A percentile compares a stretch with the other conserved stretches of the same genome.
Conservation (phyloP, 345 rosid species). For the Moricandia arvensis region DNA sequence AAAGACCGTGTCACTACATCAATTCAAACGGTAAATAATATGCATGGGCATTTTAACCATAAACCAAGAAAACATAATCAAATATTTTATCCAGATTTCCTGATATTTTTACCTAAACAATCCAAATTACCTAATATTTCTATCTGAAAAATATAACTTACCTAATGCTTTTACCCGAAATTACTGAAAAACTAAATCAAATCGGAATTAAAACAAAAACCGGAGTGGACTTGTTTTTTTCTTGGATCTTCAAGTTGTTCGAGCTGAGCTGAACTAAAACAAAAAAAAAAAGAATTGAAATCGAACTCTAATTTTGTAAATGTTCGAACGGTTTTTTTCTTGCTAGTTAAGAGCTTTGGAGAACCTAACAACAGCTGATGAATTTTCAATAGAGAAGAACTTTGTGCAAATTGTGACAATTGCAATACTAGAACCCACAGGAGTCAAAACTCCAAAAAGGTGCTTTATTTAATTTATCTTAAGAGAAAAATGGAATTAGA, state of each 20-base stretch:
- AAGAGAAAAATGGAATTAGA: conserved; percentile 20
- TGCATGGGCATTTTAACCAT: not conserved
- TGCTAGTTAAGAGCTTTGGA: not conserved
- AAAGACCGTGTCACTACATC: conserved; percentile 11
- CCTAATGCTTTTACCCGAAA: not conserved
- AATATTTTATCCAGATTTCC: not conserved
- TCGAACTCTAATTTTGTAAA: not conserved
- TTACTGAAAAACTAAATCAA: not conserved
- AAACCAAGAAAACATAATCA: not conserved
- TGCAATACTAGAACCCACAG: conserved; percentile 27
- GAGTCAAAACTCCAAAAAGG: conserved; percentile 18
- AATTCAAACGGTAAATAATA: conserved; percentile 33
- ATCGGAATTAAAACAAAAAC: not conserved
- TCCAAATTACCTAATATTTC: not conserved
- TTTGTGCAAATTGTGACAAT: conserved; percentile 23
- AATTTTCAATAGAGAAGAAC: conserved; percentile 7
- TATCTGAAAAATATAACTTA: not conserved
- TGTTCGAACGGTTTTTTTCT: not conserved
- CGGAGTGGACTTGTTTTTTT: not conserved
- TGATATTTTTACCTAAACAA: not conserved
- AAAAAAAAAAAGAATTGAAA: not conserved
- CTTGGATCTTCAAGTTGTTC: not conserved
- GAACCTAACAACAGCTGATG: conserved; percentile 23
- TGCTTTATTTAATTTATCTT: conserved; percentile 21
- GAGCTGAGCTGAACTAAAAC: not conserved